Evolutionary conservation across 2,329 filamentous ascomycete genomes (phyloP), one percentile per base, ranked within the genome.

Genomic region (Alternaria dauci): DNA sequence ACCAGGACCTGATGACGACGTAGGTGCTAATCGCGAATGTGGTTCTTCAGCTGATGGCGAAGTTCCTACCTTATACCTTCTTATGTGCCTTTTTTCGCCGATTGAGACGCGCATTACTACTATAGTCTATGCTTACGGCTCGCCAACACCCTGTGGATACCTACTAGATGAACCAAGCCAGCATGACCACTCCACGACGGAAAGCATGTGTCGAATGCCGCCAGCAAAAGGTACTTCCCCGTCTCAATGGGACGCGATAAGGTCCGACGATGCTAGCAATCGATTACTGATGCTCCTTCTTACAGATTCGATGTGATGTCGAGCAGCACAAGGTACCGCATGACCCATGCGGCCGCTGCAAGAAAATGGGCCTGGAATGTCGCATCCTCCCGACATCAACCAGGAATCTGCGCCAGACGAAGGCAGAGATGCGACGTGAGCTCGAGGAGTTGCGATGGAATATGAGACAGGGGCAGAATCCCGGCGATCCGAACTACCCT

Each of bases 141-240:
- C 55, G 58, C 56, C 62, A 59, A 62, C 59, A 60, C 39, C 62
- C 55, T 62, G 68, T 71, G 69, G 68, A 69, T 69, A 63, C 67
- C 39, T 38, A 41, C 47, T 65, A 62, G 65, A 63, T 63, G 64
- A 65, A 62, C 58, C 55, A 63, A 59, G 61, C 62, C 57, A 68
- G 64, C 61, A 75, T 76, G 73, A 69, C 74, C 41, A 75, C 73
- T 53, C 75, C 75, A 39, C 66, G 76, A 65, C 67, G 76, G 39
- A 78, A 78, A 54, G 76, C 76, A 30, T 78, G 76, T 63, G 75
- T 78, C 30, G 76, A 78, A 59, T 78, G 76, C 59, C 69, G 76
- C 47, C 76, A 78, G 62, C 76, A 78, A 68, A 78, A 78, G 71
- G 76, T 76, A 74, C 46, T 9, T 41, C n/a, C 46, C 55, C 42